Evolutionary conservation across 1,139 yeast species (phyloP).

Genomic region (Saccharomyces hybrid): DNA sequence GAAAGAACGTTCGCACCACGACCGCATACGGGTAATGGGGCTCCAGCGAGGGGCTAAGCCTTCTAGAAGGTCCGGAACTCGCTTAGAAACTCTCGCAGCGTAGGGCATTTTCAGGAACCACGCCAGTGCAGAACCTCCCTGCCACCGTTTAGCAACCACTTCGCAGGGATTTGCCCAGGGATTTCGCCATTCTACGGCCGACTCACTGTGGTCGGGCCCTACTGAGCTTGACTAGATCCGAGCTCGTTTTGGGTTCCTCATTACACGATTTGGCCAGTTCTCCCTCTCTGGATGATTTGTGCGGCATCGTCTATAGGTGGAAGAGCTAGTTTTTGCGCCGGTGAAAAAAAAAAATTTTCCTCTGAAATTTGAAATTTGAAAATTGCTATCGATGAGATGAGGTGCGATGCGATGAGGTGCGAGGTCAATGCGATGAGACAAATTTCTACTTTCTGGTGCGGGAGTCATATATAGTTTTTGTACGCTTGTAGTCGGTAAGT

Average conservation of each 20-base stretch:
- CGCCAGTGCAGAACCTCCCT: not conserved
- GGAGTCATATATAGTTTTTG: not conserved
- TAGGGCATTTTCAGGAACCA: not conserved
- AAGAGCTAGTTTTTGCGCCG: not conserved
- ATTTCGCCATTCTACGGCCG: not conserved
- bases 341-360: not conserved
- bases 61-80: not conserved
- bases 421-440: not conserved
- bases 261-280: not conserved
- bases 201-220: too few species aligned
- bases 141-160: not conserved
- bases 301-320: not conserved
- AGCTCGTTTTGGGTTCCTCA: not conserved
- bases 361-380: not conserved
- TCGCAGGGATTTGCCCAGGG: not conserved
- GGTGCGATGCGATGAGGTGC: slow-evolving; percentile 1
- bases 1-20: too few species aligned
- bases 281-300: not conserved
- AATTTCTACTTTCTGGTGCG: not conserved
- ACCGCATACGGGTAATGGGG: not conserved
- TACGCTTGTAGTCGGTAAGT: not conserved
- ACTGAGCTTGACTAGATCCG: not conserved
- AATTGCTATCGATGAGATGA: not conserved
- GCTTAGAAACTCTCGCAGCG: not conserved
- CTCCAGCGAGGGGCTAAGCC: not conserved